Evolutionary conservation across 192 early-diverging fungal genomes (phyloP).

Genomic region (Coemansia umbellata): DNA sequence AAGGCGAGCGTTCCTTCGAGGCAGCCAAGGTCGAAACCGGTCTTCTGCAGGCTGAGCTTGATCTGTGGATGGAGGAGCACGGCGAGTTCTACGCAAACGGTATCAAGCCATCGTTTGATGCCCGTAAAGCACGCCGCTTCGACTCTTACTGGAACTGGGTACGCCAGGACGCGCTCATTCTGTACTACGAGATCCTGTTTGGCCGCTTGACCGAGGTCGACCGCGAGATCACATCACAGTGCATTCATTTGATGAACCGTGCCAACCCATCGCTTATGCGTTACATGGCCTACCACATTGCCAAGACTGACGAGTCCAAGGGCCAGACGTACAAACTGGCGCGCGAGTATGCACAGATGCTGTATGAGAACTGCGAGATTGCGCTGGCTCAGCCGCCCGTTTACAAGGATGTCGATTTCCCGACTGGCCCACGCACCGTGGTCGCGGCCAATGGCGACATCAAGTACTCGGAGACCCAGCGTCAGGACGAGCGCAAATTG

Average conservation of each 20-base stretch:
- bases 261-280: conserved; percentile 71
- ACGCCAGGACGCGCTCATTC: conserved; percentile 71
- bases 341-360: conserved; percentile 71
- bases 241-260: conserved; percentile 90
- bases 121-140: conserved; percentile 82
- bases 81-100: conserved; percentile 88
- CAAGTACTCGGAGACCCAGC: conserved; percentile 79
- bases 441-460: conserved; percentile 80
- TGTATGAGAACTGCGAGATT: conserved; percentile 87
- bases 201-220: conserved; percentile 83
- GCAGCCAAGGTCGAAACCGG: conserved; percentile 61
- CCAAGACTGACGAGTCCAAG: conserved; percentile 68
- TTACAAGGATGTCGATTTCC: conserved; percentile 89
- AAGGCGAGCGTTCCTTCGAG: conserved; percentile 76
- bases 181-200: conserved; percentile 93
- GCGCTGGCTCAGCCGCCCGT: conserved; percentile 74
- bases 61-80: conserved; percentile 88
- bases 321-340: conserved; percentile 82
- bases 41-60: conserved; percentile 77
- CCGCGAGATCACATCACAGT: conserved; percentile 87
- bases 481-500: conserved; percentile 80
- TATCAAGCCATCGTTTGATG: conserved; percentile 80
- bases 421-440: conserved; percentile 76
- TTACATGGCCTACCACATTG: conserved; percentile 86
- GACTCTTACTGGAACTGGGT: conserved; percentile 99